phyloP scores from a whole-genome alignment of 2,329 filamentous ascomycete genomes.

The Aspergillus neoniger region DNA sequence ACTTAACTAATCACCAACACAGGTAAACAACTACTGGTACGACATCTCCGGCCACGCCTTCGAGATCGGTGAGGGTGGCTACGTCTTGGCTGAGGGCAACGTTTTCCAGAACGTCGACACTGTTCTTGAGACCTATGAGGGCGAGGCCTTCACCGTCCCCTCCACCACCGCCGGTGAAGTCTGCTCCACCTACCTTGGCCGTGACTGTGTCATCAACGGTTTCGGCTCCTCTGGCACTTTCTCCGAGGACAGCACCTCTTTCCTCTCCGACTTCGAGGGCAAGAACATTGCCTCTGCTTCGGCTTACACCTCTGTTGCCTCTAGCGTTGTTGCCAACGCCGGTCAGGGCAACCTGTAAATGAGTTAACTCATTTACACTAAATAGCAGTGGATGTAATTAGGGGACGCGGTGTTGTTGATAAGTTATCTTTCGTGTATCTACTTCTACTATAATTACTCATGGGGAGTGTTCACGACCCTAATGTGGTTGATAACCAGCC shows the following conservation, averaged over 20 bases:
- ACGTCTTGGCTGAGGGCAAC: constrained; percentile 59
- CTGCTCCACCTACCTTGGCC: constrained; percentile 53
- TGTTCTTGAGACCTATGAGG: constrained; percentile 36
- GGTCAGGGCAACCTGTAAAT: constrained; percentile 50
- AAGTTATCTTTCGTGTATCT: neutral
- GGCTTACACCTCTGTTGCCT: constrained; percentile 38
- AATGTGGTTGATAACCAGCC: neutral
- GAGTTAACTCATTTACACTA: neutral
- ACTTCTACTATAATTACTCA: neutral
- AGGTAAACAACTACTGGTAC: constrained; percentile 62
- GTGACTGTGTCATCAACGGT: constrained; percentile 54
- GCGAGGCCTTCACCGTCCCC: constrained; percentile 43
- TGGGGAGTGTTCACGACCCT: neutral
- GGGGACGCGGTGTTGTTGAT: neutral
- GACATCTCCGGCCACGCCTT: constrained; percentile 61
- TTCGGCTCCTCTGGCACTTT: constrained; percentile 43
- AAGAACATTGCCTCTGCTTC: constrained; percentile 55
- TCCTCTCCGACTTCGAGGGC: constrained; percentile 55
- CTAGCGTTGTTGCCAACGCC: constrained; percentile 44
- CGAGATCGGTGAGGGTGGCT: constrained; percentile 49
- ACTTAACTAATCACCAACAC: neutral
- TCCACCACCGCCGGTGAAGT: constrained; percentile 38
- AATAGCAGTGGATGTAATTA: neutral
- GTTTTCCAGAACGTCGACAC: constrained; percentile 57
- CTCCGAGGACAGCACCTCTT: constrained; percentile 46